Conservation (phyloP, 768 basidiomycete species). For the Serendipita sp. region DNA sequence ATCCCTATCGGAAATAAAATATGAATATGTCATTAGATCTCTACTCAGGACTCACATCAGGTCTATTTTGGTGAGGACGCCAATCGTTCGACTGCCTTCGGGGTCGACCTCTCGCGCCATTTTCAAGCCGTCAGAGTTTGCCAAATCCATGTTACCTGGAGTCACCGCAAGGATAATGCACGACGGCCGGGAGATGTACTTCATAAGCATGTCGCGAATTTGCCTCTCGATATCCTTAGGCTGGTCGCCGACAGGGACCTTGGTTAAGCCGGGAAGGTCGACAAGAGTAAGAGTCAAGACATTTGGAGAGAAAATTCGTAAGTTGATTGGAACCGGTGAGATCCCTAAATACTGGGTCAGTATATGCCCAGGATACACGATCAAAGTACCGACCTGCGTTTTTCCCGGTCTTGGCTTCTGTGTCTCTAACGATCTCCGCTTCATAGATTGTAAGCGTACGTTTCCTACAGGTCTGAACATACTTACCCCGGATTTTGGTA, state of each 20-base stretch:
- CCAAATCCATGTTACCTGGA: conserved; percentile 89
- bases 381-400: conserved; percentile 45
- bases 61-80: conserved; percentile 96
- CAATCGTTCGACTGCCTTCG: conserved; percentile 91
- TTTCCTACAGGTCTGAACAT: background rate
- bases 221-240: conserved; percentile 96
- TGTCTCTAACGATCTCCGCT: conserved; percentile 90
- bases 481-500: conserved; percentile 21
- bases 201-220: conserved; percentile 90
- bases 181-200: conserved; percentile 87
- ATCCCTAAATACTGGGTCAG: conserved; percentile 42
- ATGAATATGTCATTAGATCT: background rate
- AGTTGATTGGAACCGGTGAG: conserved; percentile 91
- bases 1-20: conserved; percentile 44
- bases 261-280: conserved; percentile 91
- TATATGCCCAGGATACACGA: background rate
- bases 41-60: conserved; percentile 55
- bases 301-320: conserved; percentile 93
- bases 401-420: conserved; percentile 95
- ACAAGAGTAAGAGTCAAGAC: conserved; percentile 95
- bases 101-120: conserved; percentile 95
- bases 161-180: conserved; percentile 97
- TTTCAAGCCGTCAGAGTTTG: conserved; percentile 95
- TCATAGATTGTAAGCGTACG: conserved; percentile 47
- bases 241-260: conserved; percentile 91